Percentiles rank a stretch among this genome's conserved stretches.
phyloP scores from a whole-genome alignment of 2,329 filamentous ascomycete species.

The Cercospora janseana region DNA sequence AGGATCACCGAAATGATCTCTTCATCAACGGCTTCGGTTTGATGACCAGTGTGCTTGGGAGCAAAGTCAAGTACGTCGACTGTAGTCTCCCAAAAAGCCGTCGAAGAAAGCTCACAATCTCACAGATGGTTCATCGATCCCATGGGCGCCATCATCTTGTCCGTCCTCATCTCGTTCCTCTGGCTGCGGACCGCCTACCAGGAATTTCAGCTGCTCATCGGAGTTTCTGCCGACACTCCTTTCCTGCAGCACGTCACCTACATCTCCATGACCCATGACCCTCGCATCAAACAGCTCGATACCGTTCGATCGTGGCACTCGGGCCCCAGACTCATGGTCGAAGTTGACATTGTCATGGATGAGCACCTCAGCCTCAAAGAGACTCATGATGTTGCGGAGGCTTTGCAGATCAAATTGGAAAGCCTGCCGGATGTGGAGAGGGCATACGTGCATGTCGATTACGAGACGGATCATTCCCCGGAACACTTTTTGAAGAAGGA shows the following conservation, averaged over 20 bases:
- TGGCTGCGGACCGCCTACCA: conserved; percentile 84
- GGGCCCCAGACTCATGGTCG: conserved; percentile 83
- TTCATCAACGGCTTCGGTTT: conserved; percentile 89
- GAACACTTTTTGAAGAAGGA: conserved; percentile 74
- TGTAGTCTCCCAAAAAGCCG: background rate
- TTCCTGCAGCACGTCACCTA: conserved; percentile 95
- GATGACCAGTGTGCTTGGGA: conserved; percentile 84
- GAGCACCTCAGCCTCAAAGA: conserved; percentile 67
- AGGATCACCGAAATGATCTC: conserved; percentile 96
- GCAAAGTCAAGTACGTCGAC: conserved; percentile 60
- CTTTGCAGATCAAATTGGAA: conserved; percentile 90
- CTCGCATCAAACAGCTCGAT: conserved; percentile 79
- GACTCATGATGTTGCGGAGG: conserved; percentile 92
- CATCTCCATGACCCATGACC: conserved; percentile 85
- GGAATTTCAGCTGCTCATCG: conserved; percentile 89
- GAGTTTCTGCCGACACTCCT: conserved; percentile 79
- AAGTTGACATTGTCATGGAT: conserved; percentile 96
- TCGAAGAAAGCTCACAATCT: background rate
- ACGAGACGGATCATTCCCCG: conserved; percentile 91
- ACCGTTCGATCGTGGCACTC: conserved; percentile 93
- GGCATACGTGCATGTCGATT: conserved; percentile 95
- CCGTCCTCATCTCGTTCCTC: conserved; percentile 70
- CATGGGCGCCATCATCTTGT: conserved; percentile 81
- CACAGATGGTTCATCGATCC: conserved; percentile 89
- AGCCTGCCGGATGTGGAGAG: conserved; percentile 86